These are phyloP conservation scores for Calocybe cyanea DNA, from an alignment of 768 basidiomycete genomes.

Conservation along the genomic window DNA sequence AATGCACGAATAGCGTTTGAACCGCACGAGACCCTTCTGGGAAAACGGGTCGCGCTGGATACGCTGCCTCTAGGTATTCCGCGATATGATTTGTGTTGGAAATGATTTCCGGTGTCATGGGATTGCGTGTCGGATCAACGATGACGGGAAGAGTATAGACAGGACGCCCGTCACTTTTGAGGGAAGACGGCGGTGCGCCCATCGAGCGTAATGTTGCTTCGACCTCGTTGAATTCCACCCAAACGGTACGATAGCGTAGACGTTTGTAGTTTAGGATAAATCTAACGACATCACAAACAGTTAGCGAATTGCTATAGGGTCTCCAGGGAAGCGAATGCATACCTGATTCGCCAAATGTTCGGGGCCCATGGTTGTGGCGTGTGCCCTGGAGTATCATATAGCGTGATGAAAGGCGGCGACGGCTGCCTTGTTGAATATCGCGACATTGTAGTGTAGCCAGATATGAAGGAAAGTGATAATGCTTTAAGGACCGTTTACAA, in stretches of 20 bases:
- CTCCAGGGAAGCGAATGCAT: constrained; percentile 8
- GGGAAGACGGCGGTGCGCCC: constrained; percentile 53
- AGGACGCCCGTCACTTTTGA: constrained; percentile 52
- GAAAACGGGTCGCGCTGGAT: constrained; percentile 67
- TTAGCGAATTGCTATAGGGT: too few species aligned
- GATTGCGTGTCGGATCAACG: constrained; percentile 50
- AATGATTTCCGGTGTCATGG: constrained; percentile 44
- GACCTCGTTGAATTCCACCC: constrained; percentile 70
- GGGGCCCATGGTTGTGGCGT: constrained; percentile 72
- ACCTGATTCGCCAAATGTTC: constrained; percentile 73
- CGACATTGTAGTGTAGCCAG: constrained; percentile 11
- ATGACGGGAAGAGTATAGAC: constrained; percentile 71
- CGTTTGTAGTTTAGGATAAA: constrained; percentile 78
- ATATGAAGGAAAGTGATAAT: background rate
- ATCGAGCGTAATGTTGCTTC: constrained; percentile 56
- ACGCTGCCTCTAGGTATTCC: constrained; percentile 66
- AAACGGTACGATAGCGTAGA: constrained; percentile 63
- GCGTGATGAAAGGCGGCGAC: constrained; percentile 46
- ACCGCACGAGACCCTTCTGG: constrained; percentile 68
- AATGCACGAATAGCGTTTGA: constrained; percentile 67
- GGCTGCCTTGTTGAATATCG: constrained; percentile 15
- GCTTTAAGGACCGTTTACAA: background rate
- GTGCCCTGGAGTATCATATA: constrained; percentile 65
- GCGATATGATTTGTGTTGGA: constrained; percentile 61
- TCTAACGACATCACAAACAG: constrained; percentile 27